phyloP scores from a whole-genome alignment of 2,329 filamentous ascomycete species.

The Colletotrichum coccodes region DNA sequence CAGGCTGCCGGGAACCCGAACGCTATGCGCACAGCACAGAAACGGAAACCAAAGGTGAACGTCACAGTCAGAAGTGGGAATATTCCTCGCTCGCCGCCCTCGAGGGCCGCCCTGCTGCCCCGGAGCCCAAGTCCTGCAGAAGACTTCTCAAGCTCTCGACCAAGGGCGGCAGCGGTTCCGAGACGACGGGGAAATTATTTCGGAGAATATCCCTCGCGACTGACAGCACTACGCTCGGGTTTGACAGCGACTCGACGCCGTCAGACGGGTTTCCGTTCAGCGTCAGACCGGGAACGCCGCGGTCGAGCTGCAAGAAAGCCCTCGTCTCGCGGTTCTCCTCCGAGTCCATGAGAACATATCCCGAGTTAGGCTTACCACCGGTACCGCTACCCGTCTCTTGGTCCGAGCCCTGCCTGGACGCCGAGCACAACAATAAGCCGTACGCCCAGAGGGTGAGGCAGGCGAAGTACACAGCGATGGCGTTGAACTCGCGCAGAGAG shows the following conservation, averaged over 20 bases:
- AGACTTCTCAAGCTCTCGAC: constrained; percentile 25
- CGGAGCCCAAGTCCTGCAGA: constrained; percentile 24
- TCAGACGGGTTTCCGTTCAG: constrained; percentile 26
- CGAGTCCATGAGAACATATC: constrained; percentile 25
- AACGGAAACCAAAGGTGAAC: not conserved
- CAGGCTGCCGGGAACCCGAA: not conserved
- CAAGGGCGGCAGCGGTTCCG: constrained; percentile 23
- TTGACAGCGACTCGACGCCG: constrained; percentile 21
- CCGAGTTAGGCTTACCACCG: not conserved
- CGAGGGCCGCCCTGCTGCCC: constrained; percentile 20
- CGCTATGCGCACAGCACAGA: not conserved
- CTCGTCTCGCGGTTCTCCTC: constrained; percentile 30
- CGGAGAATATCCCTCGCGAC: constrained; percentile 18
- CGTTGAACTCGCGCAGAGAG: constrained; percentile 36
- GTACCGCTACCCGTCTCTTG: not conserved
- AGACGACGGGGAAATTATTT: constrained; percentile 30
- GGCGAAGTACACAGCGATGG: constrained; percentile 41
- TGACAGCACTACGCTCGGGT: constrained; percentile 20
- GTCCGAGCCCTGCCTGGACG: constrained; percentile 13
- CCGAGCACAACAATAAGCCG: constrained; percentile 22
- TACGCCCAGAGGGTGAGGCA: constrained; percentile 42
- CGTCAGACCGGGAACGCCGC: constrained; percentile 23
- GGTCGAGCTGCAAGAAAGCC: constrained; percentile 28
- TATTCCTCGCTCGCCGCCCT: constrained; percentile 19
- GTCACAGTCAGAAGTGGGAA: not conserved